Evolutionary conservation across 2,329 filamentous ascomycete species (phyloP), one percentile per base, ranked within the genome.

Genomic region (Ascochyta pisi): DNA sequence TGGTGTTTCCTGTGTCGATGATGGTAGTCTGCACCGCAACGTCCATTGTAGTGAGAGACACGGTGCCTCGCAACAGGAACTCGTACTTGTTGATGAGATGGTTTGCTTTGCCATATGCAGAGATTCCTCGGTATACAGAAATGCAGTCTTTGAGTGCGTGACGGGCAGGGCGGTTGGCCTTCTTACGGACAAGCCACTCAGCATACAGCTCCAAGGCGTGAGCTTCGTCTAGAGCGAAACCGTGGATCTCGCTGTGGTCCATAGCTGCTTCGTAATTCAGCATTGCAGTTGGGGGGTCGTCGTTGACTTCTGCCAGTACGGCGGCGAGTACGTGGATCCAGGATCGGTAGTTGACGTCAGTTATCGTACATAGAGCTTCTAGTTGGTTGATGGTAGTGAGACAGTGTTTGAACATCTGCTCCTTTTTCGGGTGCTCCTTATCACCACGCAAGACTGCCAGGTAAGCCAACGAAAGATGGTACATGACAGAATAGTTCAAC

Each of bases 121-220:
- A 87, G 46, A 91, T 78, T 55, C 88, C 85, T 38, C 88, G 82
- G 73, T 89, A 93, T 2, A 90, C 80, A 2, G 84, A 82, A 16
- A 91, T 81, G 3, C 87, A 84, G 59, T 92, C 89, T 29, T 84
- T 82, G 15, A 93, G 77, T 0, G 88, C 83, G n/a, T 86, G 83
- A 49, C 87, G 83, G 24, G 90, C 90, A 33, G 89, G 88, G 58
- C 90, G 79, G 35, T 85, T 82, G 3, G 89, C 87, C 12, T 84
- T 83, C 58, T 83, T 81, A 13, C 89, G 81, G 49, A 90, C 79
- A 58, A 92, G 85, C 68, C 86, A 88, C 9, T 88, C 88, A 1
- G 86, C 89, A 78, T 92, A 89, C 27, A 92, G 79, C 68, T 91
- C 90, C 67, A 89, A 89, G 15, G 86, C 85, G 1, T 92, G 79